Evolutionary conservation across 2,329 filamentous ascomycete genomes (phyloP).

Genomic region (Dactylellina cionopaga): DNA sequence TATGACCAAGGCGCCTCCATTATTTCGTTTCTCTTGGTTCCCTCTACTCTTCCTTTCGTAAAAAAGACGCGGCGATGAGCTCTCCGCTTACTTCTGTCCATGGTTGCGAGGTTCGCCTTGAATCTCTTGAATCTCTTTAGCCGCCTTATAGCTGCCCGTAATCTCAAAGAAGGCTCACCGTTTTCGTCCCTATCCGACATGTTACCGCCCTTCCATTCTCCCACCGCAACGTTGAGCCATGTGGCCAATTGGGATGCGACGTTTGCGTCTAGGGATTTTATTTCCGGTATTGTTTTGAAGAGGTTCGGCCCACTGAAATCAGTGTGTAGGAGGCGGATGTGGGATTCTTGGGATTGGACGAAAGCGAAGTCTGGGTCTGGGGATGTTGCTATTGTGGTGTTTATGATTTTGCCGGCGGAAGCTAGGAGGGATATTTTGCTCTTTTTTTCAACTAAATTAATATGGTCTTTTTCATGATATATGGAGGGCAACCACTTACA

Average conservation of each 20-base stretch:
- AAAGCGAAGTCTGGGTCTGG: constrained; percentile 37
- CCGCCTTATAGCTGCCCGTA: constrained; percentile 17
- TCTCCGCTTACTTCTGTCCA: no score
- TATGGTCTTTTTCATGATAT: background rate
- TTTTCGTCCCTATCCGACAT: background rate
- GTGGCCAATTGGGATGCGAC: background rate
- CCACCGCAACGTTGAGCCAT: constrained; percentile 31
- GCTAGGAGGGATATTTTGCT: constrained; percentile 17
- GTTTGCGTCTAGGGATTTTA: constrained; percentile 10
- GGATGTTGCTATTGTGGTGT: constrained; percentile 29
- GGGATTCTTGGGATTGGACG: constrained; percentile 50
- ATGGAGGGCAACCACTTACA: constrained; percentile 17
- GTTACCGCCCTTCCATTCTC: constrained; percentile 19
- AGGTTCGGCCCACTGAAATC: constrained; percentile 2
- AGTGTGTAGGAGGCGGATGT: constrained; percentile 20
- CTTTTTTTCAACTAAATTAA: constrained; percentile 14
- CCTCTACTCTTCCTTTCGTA: no score
- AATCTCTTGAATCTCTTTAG: background rate
- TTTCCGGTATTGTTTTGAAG: background rate
- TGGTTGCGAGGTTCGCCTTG: no score
- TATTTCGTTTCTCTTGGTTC: no score
- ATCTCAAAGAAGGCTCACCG: constrained; percentile 5
- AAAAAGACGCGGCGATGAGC: no score
- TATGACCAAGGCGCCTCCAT: no score
- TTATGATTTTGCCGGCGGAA: constrained; percentile 10